Base-by-base conservation (phyloP, 345 rosid genomes). In the Lumnitzera littorea region DNA sequence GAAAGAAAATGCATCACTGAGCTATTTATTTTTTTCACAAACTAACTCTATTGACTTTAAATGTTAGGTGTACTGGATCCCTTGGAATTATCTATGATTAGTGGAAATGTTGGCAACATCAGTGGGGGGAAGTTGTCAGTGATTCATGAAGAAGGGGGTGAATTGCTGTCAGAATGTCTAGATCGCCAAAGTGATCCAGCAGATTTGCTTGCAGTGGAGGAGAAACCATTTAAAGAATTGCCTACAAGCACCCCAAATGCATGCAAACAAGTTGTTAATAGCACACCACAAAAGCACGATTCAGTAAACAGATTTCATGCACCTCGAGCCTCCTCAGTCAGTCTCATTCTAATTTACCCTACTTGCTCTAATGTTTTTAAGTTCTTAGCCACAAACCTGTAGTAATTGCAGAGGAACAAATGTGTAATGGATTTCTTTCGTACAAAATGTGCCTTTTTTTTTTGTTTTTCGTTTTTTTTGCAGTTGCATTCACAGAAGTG, bases 11-110 rank as follows among this genome's bases (percentile, higher is more conserved):
- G 43, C 7, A 36, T 36, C 43, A 5, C 7, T 36, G 43, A 36
- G 9, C 9, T 36, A 1, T 9, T 36, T 36, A 36, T 36, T 5
- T 9, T 25, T 27, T 15, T 14, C 13, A 20, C 15, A 14, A 17
- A 11, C 24, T n/a, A 23, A 14, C 46, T 50, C 46, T n/a, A 53
- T 25, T 11, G 29, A 43, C 11, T 48, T 46, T 5, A n/a, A 17
- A 31, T 12, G 54, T 55, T 56, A 91, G 96, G 95, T 67, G 86
- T 86, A 67, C 58, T 89, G 74, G 81, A 86, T 75, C 76, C 89
- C 15, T 17, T 27, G 5, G 99, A 94, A 60, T 68, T 94, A 59
- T 87, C 91, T 31, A 78, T 80, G 78, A 80, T 94, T 53, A 84
- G 82, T 60, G 81, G 87, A 58, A 72, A 68, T 66, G 15, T 48